phyloP scores from a whole-genome alignment of 2,329 filamentous ascomycete genomes.

The Xylaria sp. region DNA sequence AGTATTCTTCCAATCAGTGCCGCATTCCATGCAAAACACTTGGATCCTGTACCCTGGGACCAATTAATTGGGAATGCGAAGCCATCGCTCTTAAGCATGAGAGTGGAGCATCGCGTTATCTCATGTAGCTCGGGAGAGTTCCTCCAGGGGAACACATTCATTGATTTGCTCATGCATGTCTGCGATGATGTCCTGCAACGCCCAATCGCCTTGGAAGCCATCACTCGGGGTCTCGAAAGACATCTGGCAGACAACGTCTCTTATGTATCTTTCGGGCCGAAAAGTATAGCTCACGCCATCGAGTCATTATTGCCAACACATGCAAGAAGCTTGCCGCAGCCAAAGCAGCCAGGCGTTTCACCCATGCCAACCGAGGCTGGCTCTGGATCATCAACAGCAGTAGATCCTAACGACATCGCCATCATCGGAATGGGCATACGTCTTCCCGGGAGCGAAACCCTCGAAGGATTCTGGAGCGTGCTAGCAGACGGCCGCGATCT shows the following conservation, averaged over 20 bases:
- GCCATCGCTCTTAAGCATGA: background rate
- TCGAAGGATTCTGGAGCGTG: conserved; percentile 31
- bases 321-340: background rate
- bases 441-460: conserved; percentile 21
- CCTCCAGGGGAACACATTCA: background rate
- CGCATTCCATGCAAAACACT: conserved; percentile 9
- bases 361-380: background rate
- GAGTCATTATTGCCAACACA: background rate
- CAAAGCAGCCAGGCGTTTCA: background rate
- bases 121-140: conserved; percentile 2
- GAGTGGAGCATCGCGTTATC: background rate
- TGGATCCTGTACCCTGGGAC: background rate
- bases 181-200: conserved; percentile 9
- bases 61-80: background rate
- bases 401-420: conserved; percentile 13
- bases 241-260: background rate
- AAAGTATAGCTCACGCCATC: background rate
- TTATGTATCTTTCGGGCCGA: conserved; percentile 3
- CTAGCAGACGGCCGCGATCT: conserved; percentile 27
- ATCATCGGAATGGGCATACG: conserved; percentile 30
- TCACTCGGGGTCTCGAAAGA: background rate
- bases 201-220: background rate
- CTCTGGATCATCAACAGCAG: background rate
- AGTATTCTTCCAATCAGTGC: background rate
- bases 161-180: background rate